Percentiles rank a stretch among this genome's conserved stretches.
These are phyloP conservation scores for Trichoderma oligosporum DNA, from an alignment of 2,329 filamentous ascomycete genomes.

Conservation along the genomic window DNA sequence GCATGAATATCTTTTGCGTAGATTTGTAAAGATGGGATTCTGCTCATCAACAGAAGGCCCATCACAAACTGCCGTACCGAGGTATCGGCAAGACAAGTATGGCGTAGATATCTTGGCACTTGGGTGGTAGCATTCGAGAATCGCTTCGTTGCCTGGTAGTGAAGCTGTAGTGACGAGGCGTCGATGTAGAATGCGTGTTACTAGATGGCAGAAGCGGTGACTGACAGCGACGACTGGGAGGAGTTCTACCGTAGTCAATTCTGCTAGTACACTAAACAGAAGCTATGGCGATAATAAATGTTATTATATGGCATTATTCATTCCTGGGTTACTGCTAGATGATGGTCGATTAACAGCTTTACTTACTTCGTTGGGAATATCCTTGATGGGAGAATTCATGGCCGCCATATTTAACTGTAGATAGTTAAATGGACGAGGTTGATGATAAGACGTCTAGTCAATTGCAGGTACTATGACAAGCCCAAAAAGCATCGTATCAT, in stretches of 20 bases:
- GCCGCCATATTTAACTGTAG: neutral
- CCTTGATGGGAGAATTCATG: neutral
- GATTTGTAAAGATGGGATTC: slow-evolving; percentile 31
- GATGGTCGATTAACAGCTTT: neutral
- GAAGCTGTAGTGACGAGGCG: slow-evolving; percentile 48
- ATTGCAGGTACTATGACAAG: neutral
- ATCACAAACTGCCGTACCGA: slow-evolving; percentile 47
- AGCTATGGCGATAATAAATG: slow-evolving; percentile 37
- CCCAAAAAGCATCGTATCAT: neutral
- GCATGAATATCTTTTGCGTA: slow-evolving; percentile 62
- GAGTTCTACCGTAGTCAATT: slow-evolving; percentile 48
- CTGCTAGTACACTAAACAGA: slow-evolving; percentile 47
- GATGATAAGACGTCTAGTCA: neutral
- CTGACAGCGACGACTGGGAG: slow-evolving; percentile 57
- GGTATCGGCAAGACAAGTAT: slow-evolving; percentile 62
- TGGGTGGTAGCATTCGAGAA: slow-evolving; percentile 77
- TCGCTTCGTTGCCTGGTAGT: slow-evolving; percentile 51
- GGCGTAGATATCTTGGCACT: slow-evolving; percentile 65
- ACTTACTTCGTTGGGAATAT: slow-evolving; percentile 10
- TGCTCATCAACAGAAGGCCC: slow-evolving; percentile 15
- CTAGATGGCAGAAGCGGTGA: slow-evolving; percentile 59
- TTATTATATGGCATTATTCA: neutral
- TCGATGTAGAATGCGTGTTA: slow-evolving; percentile 60
- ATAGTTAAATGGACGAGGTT: neutral
- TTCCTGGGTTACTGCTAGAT: too few species aligned